Evolutionary conservation across 2,329 filamentous ascomycete genomes (phyloP).

Genomic region (Whalleya microplaca): DNA sequence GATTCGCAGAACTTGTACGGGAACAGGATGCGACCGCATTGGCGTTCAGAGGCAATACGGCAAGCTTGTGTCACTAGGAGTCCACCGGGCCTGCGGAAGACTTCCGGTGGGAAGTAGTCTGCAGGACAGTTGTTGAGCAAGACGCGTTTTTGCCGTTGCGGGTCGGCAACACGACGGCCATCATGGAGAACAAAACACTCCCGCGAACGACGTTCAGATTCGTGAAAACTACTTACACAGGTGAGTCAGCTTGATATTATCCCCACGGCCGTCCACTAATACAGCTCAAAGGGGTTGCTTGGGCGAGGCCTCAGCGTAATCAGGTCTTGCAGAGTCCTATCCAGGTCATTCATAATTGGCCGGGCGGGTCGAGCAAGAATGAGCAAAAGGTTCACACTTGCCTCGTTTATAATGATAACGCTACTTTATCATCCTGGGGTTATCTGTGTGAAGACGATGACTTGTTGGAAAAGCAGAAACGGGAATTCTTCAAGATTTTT

Average conservation of each 20-base stretch:
- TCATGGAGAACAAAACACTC: too few species aligned
- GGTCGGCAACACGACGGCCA: too few species aligned
- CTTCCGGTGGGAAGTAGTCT: too few species aligned
- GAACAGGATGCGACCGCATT: too few species aligned
- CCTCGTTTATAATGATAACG: constrained; percentile 49
- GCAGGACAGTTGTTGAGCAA: too few species aligned
- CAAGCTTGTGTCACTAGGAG: too few species aligned
- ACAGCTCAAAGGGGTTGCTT: constrained; percentile 51
- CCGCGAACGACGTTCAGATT: too few species aligned
- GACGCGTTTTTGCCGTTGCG: too few species aligned
- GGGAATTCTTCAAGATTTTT: constrained; percentile 61
- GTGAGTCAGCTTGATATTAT: constrained; percentile 25
- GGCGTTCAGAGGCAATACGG: too few species aligned
- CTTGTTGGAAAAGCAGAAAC: constrained; percentile 39
- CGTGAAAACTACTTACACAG: constrained; percentile 51
- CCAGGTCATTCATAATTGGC: constrained; percentile 57
- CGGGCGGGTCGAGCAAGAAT: constrained; percentile 53
- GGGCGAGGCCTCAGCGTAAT: constrained; percentile 36
- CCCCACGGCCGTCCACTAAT: constrained; percentile 19
- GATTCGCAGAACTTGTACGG: too few species aligned
- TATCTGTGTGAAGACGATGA: constrained; percentile 54
- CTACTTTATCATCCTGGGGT: constrained; percentile 54
- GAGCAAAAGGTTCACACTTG: constrained; percentile 60
- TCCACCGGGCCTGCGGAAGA: too few species aligned
- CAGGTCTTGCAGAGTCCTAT: constrained; percentile 44